A percentile compares a stretch with the other conserved stretches of the same genome.
Conservation (phyloP, 805 yeast species). For the Suhomyces kilbournensis region DNA sequence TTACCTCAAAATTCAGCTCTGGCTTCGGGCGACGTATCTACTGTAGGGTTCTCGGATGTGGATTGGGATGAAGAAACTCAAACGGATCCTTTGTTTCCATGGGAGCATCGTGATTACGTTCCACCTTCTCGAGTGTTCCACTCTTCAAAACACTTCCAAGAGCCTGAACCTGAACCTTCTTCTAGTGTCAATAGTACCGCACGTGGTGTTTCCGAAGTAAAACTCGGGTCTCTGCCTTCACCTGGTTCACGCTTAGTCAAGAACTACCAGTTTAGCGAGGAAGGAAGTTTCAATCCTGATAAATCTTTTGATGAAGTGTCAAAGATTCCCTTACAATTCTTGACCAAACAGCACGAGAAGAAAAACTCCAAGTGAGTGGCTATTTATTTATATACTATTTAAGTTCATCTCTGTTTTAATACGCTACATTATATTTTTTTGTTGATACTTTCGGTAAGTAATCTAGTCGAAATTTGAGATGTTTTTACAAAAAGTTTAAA, state of each 20-base stretch:
- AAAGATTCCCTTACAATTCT: slow-evolving; percentile 23
- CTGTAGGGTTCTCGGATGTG: background rate
- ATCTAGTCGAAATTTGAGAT: background rate
- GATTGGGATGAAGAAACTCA: background rate
- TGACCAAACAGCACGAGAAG: slow-evolving; percentile 15
- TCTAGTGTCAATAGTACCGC: background rate
- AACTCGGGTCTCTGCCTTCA: slow-evolving; percentile 3
- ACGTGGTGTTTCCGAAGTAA: background rate
- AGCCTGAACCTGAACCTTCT: background rate
- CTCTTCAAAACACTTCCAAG: slow-evolving; percentile 4
- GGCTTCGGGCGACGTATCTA: background rate
- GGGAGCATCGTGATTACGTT: slow-evolving; percentile 24
- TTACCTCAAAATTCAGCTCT: slow-evolving; percentile 2
- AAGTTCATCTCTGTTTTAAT: background rate
- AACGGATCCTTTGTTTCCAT: slow-evolving; percentile 22
- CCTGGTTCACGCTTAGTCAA: slow-evolving; percentile 2
- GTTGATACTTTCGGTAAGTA: background rate
- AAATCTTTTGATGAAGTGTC: slow-evolving; percentile 25
- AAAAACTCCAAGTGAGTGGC: slow-evolving; percentile 1
- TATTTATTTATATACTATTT: background rate
- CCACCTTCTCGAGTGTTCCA: slow-evolving; percentile 25
- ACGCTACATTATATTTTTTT: background rate
- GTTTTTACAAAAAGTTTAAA: background rate
- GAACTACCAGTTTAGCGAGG: slow-evolving; percentile 7
- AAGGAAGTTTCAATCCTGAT: slow-evolving; percentile 21